Percentiles rank a stretch among this genome's conserved stretches.
These are phyloP conservation scores for Russula dissimulans DNA, from an alignment of 768 basidiomycete species.

Conservation along the genomic window DNA sequence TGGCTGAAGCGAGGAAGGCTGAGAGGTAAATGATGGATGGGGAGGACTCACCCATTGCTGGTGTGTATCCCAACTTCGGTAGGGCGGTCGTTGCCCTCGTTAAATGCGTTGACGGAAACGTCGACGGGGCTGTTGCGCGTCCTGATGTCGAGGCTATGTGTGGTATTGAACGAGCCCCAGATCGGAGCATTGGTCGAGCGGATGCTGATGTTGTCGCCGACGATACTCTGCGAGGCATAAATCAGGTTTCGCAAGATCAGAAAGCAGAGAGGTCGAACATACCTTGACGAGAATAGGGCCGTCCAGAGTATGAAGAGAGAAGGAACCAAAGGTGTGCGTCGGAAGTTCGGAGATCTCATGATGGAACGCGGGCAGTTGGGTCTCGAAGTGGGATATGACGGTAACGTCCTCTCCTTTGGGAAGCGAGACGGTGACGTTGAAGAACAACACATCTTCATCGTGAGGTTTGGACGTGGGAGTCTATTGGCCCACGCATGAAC, in stretches of 20 bases:
- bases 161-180: slow-evolving; percentile 7
- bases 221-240: background rate
- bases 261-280: background rate
- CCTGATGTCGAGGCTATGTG: background rate
- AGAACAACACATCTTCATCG: background rate
- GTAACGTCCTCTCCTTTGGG: slow-evolving; percentile 1
- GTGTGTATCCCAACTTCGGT: slow-evolving; percentile 2
- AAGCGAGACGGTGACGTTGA: slow-evolving; percentile 8
- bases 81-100: background rate
- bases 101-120: slow-evolving; percentile 10
- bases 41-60: slow-evolving; percentile 6
- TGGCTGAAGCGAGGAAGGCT: too few relatives aligned
- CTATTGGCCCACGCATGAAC: slow-evolving; percentile 3
- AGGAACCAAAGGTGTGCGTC: slow-evolving; percentile 2
- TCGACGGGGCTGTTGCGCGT: slow-evolving; percentile 5
- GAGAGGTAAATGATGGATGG: background rate
- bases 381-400: slow-evolving; percentile 4
- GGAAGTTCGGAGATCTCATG: background rate
- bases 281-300: background rate
- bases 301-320: background rate
- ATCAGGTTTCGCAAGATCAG: background rate
- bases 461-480: background rate
- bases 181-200: slow-evolving; percentile 4
- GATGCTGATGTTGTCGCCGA: background rate
- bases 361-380: slow-evolving; percentile 3